Percentiles rank a stretch among this genome's conserved stretches.
Evolutionary conservation across 371 early-diverging fungal species (phyloP).

Genomic region (Lichtheimia hyalospora): DNA sequence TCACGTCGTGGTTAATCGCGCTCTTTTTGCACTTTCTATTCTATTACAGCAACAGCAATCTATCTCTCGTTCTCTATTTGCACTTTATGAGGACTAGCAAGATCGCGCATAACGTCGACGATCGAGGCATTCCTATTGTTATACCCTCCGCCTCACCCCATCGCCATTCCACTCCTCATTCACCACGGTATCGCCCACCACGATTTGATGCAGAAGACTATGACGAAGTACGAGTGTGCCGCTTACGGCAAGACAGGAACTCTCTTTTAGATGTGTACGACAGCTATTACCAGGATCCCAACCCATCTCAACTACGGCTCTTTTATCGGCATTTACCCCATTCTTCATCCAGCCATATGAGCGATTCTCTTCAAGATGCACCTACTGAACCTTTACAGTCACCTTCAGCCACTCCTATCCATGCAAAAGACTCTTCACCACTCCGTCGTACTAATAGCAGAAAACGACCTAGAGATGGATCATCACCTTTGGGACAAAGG

Average conservation of each 20-base stretch:
- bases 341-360: neutral
- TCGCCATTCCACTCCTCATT: neutral
- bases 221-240: constrained; percentile 23
- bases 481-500: neutral
- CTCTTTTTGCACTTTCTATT: no score
- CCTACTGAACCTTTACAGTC: constrained; percentile 15
- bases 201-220: constrained; percentile 8
- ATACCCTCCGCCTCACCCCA: constrained; percentile 5
- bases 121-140: constrained; percentile 16
- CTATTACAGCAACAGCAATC: no score
- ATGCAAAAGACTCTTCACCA: no score
- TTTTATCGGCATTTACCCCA: constrained; percentile 6
- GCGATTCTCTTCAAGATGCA: constrained; percentile 17
- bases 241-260: constrained; percentile 6
- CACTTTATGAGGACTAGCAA: no score
- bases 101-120: constrained; percentile 17
- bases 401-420: no score
- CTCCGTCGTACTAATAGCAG: no score
- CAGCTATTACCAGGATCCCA: constrained; percentile 6
- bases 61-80: no score
- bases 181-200: neutral
- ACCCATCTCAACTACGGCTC: constrained; percentile 6
- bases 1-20: no score
- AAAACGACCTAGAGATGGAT: no score
- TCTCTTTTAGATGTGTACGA: constrained; percentile 17